A percentile compares a stretch with the other conserved stretches of the same genome.
Evolutionary conservation across 2,329 filamentous ascomycete species (phyloP).

Genomic region (Lasiodiplodia theobromae): DNA sequence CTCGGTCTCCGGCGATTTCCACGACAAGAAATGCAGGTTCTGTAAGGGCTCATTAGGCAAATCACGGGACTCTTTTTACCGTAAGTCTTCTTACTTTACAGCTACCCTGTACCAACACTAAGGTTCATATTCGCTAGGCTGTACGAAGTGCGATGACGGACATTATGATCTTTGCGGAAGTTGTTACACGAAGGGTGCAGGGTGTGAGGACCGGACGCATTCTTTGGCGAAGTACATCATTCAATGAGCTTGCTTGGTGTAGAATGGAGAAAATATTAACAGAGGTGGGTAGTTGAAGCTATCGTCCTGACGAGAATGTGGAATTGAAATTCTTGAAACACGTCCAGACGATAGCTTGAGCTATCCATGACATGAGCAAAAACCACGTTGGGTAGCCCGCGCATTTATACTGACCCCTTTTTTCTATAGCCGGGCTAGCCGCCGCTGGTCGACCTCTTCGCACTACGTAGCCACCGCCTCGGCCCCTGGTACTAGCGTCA

Average conservation of each 20-base stretch:
- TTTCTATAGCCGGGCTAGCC: no score
- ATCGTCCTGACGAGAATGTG: background rate
- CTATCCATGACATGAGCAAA: no score
- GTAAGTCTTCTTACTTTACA: background rate
- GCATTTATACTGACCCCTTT: no score
- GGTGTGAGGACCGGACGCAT: conserved; percentile 2
- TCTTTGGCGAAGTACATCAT: background rate
- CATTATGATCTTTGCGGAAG: background rate
- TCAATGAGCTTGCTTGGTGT: background rate
- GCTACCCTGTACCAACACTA: background rate
- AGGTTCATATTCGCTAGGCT: background rate
- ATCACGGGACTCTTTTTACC: conserved; percentile 7
- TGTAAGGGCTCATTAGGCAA: background rate
- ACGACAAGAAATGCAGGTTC: background rate
- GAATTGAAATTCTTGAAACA: background rate
- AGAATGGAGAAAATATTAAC: background rate
- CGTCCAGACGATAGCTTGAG: background rate
- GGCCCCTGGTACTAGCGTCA: no score
- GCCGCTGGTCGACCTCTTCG: no score
- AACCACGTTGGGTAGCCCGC: no score
- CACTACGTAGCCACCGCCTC: no score
- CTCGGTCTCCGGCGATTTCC: conserved; percentile 1
- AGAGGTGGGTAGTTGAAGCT: background rate
- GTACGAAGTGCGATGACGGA: conserved; percentile 3
- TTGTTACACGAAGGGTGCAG: conserved; percentile 14